Conservation (phyloP, 2,329 filamentous ascomycete genomes). For the Tolypocladium sp. region DNA sequence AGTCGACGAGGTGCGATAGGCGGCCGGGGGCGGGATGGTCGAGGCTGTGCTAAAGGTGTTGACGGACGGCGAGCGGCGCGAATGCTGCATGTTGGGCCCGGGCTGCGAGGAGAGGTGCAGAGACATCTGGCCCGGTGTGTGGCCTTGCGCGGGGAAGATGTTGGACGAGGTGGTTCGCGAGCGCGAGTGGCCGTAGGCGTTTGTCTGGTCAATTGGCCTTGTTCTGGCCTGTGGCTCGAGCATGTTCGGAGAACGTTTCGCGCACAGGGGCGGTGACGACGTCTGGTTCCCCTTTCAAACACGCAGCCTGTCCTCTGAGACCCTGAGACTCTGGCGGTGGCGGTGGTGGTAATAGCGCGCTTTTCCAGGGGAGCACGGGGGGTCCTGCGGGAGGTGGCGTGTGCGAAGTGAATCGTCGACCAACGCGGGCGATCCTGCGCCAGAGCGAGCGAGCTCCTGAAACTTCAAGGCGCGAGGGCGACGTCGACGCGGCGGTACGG, state of each 20-base stretch:
- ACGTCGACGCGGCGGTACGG: background rate
- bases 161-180: slow-evolving; percentile 49
- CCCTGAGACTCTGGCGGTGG: background rate
- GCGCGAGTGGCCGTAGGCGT: slow-evolving; percentile 42
- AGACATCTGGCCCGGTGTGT: slow-evolving; percentile 3
- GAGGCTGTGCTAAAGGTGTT: slow-evolving; percentile 62
- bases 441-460: background rate
- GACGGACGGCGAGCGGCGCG: slow-evolving; percentile 53
- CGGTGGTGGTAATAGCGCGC: background rate
- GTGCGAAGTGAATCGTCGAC: background rate
- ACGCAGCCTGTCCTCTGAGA: background rate
- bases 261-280: background rate
- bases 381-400: background rate
- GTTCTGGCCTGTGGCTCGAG: slow-evolving; percentile 21
- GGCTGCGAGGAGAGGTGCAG: slow-evolving; percentile 2
- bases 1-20: slow-evolving; percentile 45
- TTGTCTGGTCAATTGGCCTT: slow-evolving; percentile 22
- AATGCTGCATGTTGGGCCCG: slow-evolving; percentile 9
- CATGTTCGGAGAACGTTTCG: slow-evolving; percentile 11
- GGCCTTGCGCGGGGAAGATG: slow-evolving; percentile 32
- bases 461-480: background rate
- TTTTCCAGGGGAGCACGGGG: background rate
- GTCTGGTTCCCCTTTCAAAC: background rate
- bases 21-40: slow-evolving; percentile 52
- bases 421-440: background rate